phyloP scores from a whole-genome alignment of 805 yeast genomes.

The Nakazawaea siamensis region DNA sequence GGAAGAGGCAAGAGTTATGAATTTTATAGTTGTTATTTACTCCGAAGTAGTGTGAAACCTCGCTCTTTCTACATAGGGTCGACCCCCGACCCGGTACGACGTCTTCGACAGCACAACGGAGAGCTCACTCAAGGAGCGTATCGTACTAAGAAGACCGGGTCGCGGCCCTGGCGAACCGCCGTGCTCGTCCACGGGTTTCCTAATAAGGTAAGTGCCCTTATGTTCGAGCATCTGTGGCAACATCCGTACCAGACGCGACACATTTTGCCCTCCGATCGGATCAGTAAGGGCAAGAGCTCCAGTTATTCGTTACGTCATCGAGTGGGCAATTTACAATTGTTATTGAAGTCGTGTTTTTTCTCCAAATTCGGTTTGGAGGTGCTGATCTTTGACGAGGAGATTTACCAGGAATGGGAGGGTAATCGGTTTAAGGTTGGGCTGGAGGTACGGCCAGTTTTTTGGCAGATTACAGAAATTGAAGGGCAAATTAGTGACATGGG shows the following conservation, averaged over 20 bases:
- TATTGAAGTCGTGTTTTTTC: constrained; percentile 37
- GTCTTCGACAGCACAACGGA: constrained; percentile 79
- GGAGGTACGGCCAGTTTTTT: too few relatives aligned
- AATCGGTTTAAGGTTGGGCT: constrained; percentile 28
- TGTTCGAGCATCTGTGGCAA: constrained; percentile 83
- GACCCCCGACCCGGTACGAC: constrained; percentile 61
- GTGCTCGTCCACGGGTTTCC: constrained; percentile 66
- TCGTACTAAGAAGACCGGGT: constrained; percentile 46
- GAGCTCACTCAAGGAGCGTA: constrained; percentile 52
- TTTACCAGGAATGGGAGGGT: constrained; percentile 25
- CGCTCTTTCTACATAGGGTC: constrained; percentile 71
- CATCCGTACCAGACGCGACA: constrained; percentile 62
- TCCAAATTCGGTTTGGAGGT: constrained; percentile 35
- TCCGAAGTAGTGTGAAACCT: constrained; percentile 51
- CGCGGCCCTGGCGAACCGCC: constrained; percentile 70
- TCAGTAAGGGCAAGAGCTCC: constrained; percentile 27
- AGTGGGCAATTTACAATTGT: constrained; percentile 36
- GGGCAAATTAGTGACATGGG: too few relatives aligned
- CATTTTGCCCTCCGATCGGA: constrained; percentile 30
- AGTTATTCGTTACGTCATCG: constrained; percentile 37
- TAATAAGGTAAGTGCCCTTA: constrained; percentile 58
- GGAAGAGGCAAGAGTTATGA: constrained; percentile 5
- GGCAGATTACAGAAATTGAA: too few relatives aligned
- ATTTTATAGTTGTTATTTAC: constrained; percentile 66
- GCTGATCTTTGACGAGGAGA: constrained; percentile 30